Percentiles rank a stretch among this genome's conserved stretches.
Conservation (phyloP, 805 yeast genomes). For the Kazachstania psychrophila region DNA sequence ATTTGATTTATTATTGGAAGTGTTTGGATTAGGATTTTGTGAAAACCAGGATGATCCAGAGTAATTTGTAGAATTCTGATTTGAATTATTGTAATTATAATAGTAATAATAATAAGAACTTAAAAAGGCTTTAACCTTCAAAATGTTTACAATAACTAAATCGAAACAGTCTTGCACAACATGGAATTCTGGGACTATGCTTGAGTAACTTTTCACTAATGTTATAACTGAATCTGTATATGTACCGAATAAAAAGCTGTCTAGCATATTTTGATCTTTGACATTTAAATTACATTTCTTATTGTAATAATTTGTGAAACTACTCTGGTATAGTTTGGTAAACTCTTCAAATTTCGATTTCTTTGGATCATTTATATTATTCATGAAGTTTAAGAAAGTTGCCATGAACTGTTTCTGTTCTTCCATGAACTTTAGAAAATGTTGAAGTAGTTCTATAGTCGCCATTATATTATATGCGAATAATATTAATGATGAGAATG, state of each 20-base stretch:
- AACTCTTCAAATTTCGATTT: constrained; percentile 10
- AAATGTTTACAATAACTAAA: neutral
- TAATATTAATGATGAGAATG: constrained; percentile 10
- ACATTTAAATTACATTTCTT: constrained; percentile 1
- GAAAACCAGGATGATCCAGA: neutral
- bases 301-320: constrained; percentile 4
- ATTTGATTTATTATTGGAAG: neutral
- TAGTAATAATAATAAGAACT: neutral
- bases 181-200: neutral
- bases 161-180: constrained; percentile 1
- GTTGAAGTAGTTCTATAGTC: constrained; percentile 12
- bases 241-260: constrained; percentile 2
- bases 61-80: neutral
- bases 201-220: neutral
- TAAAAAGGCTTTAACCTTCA: neutral
- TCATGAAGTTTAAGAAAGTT: constrained; percentile 2
- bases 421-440: constrained; percentile 14
- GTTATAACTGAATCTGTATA: constrained; percentile 4
- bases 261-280: neutral
- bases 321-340: constrained; percentile 4
- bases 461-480: constrained; percentile 5
- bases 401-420: constrained; percentile 6
- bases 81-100: neutral
- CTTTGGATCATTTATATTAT: constrained; percentile 5
- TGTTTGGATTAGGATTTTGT: neutral